Conservation (phyloP, 495 filamentous ascomycete species). For the Trichoderma orchidacearum region DNA sequence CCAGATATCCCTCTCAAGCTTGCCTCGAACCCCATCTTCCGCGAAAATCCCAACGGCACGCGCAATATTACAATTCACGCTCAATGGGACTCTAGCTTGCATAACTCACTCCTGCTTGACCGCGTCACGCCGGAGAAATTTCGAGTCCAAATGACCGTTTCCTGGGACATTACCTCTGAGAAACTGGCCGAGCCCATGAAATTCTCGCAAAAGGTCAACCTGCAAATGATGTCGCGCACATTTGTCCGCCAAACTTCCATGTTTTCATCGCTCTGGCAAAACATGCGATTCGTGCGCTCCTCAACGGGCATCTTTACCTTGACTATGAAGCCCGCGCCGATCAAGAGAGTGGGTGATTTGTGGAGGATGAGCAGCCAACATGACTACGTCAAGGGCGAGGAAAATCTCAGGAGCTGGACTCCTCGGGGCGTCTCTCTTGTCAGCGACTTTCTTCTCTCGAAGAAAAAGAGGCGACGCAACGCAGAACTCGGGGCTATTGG, state of each 20-base stretch:
- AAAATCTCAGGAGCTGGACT: slow-evolving; percentile 67
- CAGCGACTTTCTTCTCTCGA: slow-evolving; percentile 60
- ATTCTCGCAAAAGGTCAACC: slow-evolving; percentile 64
- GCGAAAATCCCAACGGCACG: slow-evolving; percentile 79
- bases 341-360: slow-evolving; percentile 81
- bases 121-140: slow-evolving; percentile 82
- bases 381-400: slow-evolving; percentile 91
- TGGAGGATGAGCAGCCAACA: slow-evolving; percentile 95
- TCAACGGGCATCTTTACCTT: slow-evolving; percentile 75
- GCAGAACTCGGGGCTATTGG: slow-evolving; percentile 72
- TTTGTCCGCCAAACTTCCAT: slow-evolving; percentile 75
- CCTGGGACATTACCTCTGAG: slow-evolving; percentile 68
- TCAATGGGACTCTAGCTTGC: slow-evolving; percentile 94
- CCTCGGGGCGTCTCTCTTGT: slow-evolving; percentile 82
- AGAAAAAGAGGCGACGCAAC: slow-evolving; percentile 53
- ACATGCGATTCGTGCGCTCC: slow-evolving; percentile 73
- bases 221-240: slow-evolving; percentile 73
- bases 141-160: slow-evolving; percentile 73
- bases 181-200: slow-evolving; percentile 71
- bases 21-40: slow-evolving; percentile 57
- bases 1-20: slow-evolving; percentile 68
- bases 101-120: slow-evolving; percentile 80
- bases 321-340: slow-evolving; percentile 70
- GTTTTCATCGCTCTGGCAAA: slow-evolving; percentile 78
- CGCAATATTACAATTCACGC: slow-evolving; percentile 72